A percentile compares a stretch with the other conserved stretches of the same genome.
These are phyloP conservation scores for Cordyceps cicadae DNA, from an alignment of 2,329 filamentous ascomycete genomes.

Conservation along the genomic window DNA sequence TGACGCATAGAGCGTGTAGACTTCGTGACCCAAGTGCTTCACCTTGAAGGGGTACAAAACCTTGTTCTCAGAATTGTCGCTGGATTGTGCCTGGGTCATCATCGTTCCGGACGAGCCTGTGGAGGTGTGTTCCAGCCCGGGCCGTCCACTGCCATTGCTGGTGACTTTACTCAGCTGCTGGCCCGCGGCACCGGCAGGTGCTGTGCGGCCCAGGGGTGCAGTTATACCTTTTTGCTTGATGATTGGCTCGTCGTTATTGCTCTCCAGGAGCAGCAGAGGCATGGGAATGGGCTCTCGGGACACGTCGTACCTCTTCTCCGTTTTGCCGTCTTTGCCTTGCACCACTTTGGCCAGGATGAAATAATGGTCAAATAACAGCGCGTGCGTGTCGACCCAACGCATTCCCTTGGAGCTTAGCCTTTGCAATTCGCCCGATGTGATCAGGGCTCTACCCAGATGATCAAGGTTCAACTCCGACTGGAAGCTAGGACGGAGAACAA, in stretches of 20 bases:
- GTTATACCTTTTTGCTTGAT: constrained; percentile 73
- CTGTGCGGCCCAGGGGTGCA: constrained; percentile 49
- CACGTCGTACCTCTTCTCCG: constrained; percentile 85
- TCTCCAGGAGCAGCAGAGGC: constrained; percentile 89
- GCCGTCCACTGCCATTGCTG: constrained; percentile 43
- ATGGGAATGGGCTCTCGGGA: constrained; percentile 94
- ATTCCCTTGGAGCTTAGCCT: constrained; percentile 83
- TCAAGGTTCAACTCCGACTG: constrained; percentile 84
- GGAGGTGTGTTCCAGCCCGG: constrained; percentile 57
- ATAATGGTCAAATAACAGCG: constrained; percentile 92
- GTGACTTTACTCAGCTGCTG: constrained; percentile 49
- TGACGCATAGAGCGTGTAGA: constrained; percentile 83
- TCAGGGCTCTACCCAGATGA: constrained; percentile 84
- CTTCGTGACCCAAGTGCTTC: constrained; percentile 89
- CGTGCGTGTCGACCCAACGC: constrained; percentile 88
- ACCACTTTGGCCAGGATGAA: constrained; percentile 82
- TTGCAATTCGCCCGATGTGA: constrained; percentile 82
- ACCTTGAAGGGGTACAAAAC: constrained; percentile 90
- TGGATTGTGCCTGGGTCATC: constrained; percentile 37
- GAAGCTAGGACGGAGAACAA: constrained; percentile 81
- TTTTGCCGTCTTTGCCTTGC: constrained; percentile 57
- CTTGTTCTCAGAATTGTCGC: constrained; percentile 63
- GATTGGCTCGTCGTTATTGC: constrained; percentile 83
- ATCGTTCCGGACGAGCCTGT: constrained; percentile 55
- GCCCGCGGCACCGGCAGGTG: constrained; percentile 53